A percentile compares a stretch with the other conserved stretches of the same genome.
These are phyloP conservation scores for Russula sp. DNA, from an alignment of 768 basidiomycete genomes.

Conservation along the genomic window DNA sequence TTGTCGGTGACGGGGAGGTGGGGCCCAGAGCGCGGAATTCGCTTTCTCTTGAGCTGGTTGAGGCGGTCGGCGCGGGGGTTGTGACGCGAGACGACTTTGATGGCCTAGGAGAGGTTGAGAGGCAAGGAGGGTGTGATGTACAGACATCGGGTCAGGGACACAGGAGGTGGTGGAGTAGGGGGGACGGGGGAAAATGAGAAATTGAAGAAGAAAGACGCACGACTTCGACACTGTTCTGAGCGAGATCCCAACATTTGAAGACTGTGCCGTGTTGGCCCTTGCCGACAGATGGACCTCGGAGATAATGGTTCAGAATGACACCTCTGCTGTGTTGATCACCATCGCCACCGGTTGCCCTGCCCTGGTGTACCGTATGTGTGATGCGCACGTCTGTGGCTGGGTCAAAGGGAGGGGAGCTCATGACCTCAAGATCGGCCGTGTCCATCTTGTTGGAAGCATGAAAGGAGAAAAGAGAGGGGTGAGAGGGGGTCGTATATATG, in stretches of 20 bases:
- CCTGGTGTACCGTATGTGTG: constrained; percentile 32
- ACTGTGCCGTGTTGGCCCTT: constrained; percentile 91
- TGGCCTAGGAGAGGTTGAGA: constrained; percentile 50
- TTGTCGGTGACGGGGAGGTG: constrained; percentile 63
- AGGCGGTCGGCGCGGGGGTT: constrained; percentile 69
- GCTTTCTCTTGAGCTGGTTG: constrained; percentile 43
- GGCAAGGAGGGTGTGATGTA: neutral
- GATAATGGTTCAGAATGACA: constrained; percentile 80
- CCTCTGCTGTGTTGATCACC: constrained; percentile 37
- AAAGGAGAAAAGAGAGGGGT: constrained; percentile 7
- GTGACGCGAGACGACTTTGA: constrained; percentile 73
- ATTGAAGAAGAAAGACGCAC: constrained; percentile 38
- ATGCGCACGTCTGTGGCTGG: constrained; percentile 28
- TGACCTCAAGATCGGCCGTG: constrained; percentile 27
- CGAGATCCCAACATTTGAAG: constrained; percentile 62
- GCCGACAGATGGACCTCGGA: constrained; percentile 72
- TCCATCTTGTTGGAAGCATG: constrained; percentile 27
- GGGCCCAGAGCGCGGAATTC: constrained; percentile 43
- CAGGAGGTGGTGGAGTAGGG: neutral
- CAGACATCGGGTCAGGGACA: neutral
- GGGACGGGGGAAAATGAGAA: neutral
- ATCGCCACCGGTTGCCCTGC: constrained; percentile 35
- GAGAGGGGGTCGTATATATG: neutral
- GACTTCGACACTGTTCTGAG: constrained; percentile 40
- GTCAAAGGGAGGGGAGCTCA: constrained; percentile 26